Percentiles rank a stretch among this genome's conserved stretches.
phyloP scores from a whole-genome alignment of 2,329 filamentous ascomycete genomes.

The Fusarium duplospermum region DNA sequence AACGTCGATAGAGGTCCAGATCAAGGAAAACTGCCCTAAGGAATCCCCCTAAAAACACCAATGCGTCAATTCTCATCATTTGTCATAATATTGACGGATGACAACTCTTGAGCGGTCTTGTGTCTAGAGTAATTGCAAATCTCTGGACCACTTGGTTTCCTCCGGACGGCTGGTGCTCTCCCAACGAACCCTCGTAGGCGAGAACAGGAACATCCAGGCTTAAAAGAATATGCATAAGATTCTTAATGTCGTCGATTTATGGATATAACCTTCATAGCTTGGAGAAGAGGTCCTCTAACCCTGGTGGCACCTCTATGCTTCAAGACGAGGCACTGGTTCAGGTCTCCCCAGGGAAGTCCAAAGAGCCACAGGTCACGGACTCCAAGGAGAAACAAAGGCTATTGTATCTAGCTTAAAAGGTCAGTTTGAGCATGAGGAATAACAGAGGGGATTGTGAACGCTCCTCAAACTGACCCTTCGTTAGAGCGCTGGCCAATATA shows the following conservation, averaged over 20 bases:
- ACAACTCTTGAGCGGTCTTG: not conserved
- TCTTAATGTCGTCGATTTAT: not conserved
- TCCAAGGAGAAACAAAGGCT: not conserved
- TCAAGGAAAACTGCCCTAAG: not conserved
- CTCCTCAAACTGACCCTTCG: not conserved
- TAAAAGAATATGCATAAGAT: not conserved
- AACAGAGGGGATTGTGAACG: not conserved
- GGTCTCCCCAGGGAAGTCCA: not conserved
- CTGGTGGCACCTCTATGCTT: too few relatives aligned
- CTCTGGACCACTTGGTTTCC: not conserved
- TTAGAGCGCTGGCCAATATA: not conserved
- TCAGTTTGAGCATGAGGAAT: not conserved
- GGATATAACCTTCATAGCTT: not conserved
- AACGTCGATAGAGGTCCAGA: too few relatives aligned
- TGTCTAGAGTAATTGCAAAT: not conserved
- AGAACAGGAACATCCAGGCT: not conserved
- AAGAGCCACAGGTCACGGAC: not conserved
- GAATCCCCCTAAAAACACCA: not conserved
- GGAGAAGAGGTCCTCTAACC: not conserved
- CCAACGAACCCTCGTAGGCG: fast-evolving
- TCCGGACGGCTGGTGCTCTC: not conserved
- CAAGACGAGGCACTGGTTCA: not conserved
- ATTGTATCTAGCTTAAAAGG: not conserved
- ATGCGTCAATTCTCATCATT: not conserved
- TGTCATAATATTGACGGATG: not conserved